Conservation (phyloP, 768 basidiomycete species). For the Pleurotus pulmonarius region DNA sequence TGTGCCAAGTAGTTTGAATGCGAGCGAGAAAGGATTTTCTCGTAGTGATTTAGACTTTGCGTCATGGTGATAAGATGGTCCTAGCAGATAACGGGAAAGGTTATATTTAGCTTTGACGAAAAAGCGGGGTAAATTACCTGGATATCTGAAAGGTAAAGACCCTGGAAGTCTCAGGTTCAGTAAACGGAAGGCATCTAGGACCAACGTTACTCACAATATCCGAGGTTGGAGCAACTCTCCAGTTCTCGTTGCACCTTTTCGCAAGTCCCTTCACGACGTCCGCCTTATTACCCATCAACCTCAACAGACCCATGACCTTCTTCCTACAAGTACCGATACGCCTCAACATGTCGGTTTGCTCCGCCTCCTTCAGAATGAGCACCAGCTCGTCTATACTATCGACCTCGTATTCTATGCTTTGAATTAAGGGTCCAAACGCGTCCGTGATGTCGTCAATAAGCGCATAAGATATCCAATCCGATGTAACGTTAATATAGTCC, state of each 20-base stretch:
- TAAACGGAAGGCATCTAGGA: not conserved
- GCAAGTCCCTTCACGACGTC: slow-evolving; percentile 99
- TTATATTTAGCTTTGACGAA: not conserved
- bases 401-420: slow-evolving; percentile 98
- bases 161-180: slow-evolving; percentile 40
- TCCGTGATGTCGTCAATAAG: slow-evolving; percentile 99
- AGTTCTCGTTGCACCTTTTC: slow-evolving; percentile 97
- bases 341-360: slow-evolving; percentile 97
- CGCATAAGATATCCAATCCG: slow-evolving; percentile 99
- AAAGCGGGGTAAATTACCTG: slow-evolving; percentile 43
- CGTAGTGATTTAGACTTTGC: slow-evolving; percentile 98
- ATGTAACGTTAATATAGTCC: slow-evolving; percentile 98
- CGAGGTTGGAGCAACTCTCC: slow-evolving; percentile 96
- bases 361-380: slow-evolving; percentile 90
- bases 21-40: slow-evolving; percentile 97
- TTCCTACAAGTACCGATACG: slow-evolving; percentile 97
- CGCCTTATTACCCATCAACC: slow-evolving; percentile 99
- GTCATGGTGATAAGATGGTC: slow-evolving; percentile 99
- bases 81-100: slow-evolving; percentile 26
- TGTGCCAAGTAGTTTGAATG: slow-evolving; percentile 99
- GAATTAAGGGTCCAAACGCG: slow-evolving; percentile 97
- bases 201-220: slow-evolving; percentile 68
- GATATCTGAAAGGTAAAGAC: slow-evolving; percentile 93
- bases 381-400: slow-evolving; percentile 98
- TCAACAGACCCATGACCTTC: slow-evolving; percentile 96